Evolutionary conservation across 768 basidiomycete species (phyloP).

Genomic region (Strobilomyces echinocephalus): DNA sequence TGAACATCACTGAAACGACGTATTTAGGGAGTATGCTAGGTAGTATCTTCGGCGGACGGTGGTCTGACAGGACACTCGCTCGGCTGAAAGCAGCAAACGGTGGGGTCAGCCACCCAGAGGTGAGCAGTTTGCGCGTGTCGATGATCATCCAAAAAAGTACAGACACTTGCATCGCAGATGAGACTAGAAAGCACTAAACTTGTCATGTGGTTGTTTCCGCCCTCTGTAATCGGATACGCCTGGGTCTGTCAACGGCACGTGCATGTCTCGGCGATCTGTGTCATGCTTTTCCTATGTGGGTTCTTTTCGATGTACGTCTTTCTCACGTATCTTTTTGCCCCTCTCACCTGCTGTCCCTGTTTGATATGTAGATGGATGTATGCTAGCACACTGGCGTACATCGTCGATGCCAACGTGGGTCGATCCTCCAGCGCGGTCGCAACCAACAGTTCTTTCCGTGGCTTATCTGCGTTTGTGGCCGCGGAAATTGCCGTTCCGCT

Average conservation of each 20-base stretch:
- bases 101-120: conserved; percentile 60
- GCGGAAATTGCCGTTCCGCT: conserved; percentile 75
- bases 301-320: conserved; percentile 64
- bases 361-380: conserved; percentile 49
- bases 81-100: conserved; percentile 45
- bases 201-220: conserved; percentile 52
- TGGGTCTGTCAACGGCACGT: conserved; percentile 69
- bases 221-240: conserved; percentile 61
- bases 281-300: conserved; percentile 70
- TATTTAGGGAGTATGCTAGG: conserved; percentile 44
- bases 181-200: conserved; percentile 62
- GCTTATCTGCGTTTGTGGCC: conserved; percentile 60
- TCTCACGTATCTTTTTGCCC: background rate
- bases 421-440: conserved; percentile 75
- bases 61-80: conserved; percentile 48
- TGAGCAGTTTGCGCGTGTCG: conserved; percentile 23
- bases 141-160: background rate
- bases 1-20: background rate
- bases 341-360: background rate
- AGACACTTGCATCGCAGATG: conserved; percentile 43
- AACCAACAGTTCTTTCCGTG: conserved; percentile 71
- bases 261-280: conserved; percentile 65
- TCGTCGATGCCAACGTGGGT: conserved; percentile 84
- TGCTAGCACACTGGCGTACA: conserved; percentile 72
- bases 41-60: conserved; percentile 57